These are phyloP conservation scores for Arabis hirsuta DNA, from an alignment of 345 rosid species.

Conservation along the genomic window DNA sequence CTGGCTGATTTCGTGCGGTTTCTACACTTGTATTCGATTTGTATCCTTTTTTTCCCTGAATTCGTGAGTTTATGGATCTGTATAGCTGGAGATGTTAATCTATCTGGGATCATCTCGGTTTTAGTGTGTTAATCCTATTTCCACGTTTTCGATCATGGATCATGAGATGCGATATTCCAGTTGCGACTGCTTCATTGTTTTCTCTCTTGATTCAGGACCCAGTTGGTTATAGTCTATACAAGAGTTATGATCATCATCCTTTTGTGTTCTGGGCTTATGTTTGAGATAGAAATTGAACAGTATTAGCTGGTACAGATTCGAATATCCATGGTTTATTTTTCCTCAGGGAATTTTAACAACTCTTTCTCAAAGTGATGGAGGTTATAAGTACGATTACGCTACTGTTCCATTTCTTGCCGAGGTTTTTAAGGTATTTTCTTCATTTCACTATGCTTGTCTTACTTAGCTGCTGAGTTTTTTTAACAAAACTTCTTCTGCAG, in stretches of 20 bases:
- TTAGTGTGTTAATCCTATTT: too few relatives aligned
- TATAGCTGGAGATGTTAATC: too few relatives aligned
- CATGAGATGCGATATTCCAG: neutral
- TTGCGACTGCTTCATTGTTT: neutral
- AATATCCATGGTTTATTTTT: neutral
- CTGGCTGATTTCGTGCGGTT: too few relatives aligned
- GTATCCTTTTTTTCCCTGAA: too few relatives aligned
- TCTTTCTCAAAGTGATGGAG: constrained; percentile 87
- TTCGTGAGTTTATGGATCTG: too few relatives aligned
- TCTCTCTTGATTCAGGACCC: too few relatives aligned
- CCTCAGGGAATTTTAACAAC: constrained; percentile 89
- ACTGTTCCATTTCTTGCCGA: constrained; percentile 97
- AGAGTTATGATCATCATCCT: constrained; percentile 3
- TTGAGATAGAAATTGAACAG: neutral
- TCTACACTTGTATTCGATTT: too few relatives aligned
- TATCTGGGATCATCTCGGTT: too few relatives aligned
- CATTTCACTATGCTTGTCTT: neutral
- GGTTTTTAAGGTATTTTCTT: constrained; percentile 69
- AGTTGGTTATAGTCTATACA: neutral
- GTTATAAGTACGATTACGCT: constrained; percentile 85
- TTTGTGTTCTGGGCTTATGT: neutral
- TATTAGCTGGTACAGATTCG: neutral
- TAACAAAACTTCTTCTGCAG: constrained; percentile 43
- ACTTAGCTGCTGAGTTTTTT: neutral
- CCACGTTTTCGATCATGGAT: neutral